Conservation (phyloP, 2,329 filamentous ascomycete species). For the Scedosporium boydii region DNA sequence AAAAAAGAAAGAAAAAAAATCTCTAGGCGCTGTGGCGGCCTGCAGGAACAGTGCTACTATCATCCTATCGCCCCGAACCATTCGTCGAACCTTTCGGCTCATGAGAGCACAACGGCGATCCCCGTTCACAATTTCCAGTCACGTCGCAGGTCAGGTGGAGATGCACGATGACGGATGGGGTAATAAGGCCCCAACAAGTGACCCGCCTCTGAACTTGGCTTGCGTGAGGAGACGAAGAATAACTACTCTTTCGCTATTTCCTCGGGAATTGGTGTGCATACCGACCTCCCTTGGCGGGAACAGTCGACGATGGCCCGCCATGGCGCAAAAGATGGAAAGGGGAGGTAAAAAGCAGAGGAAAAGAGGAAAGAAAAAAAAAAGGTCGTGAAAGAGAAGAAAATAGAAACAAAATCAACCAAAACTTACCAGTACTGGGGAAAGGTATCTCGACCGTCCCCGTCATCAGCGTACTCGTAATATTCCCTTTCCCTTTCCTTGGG, state of each 20-base stretch:
- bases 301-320: no score
- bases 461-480: slow-evolving; percentile 30
- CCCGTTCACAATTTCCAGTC: neutral
- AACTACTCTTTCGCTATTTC: no score
- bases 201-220: slow-evolving; percentile 5
- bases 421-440: slow-evolving; percentile 59
- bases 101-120: neutral
- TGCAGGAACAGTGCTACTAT: neutral
- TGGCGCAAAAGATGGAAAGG: neutral
- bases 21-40: neutral
- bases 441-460: slow-evolving; percentile 47
- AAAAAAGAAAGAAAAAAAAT: neutral
- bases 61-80: neutral
- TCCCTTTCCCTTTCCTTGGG: slow-evolving; percentile 41
- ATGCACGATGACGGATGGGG: slow-evolving; percentile 1
- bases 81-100: neutral
- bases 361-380: slow-evolving; percentile 8
- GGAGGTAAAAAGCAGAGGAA: neutral
- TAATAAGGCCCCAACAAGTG: slow-evolving; percentile 12
- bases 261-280: no score
- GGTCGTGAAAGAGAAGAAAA: slow-evolving; percentile 3
- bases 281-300: no score
- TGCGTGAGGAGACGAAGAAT: slow-evolving; percentile 12
- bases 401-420: neutral
- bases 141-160: slow-evolving; percentile 1